These are phyloP conservation scores for Quercus mongolica DNA, from an alignment of 306 rosid species.

Conservation along the genomic window DNA sequence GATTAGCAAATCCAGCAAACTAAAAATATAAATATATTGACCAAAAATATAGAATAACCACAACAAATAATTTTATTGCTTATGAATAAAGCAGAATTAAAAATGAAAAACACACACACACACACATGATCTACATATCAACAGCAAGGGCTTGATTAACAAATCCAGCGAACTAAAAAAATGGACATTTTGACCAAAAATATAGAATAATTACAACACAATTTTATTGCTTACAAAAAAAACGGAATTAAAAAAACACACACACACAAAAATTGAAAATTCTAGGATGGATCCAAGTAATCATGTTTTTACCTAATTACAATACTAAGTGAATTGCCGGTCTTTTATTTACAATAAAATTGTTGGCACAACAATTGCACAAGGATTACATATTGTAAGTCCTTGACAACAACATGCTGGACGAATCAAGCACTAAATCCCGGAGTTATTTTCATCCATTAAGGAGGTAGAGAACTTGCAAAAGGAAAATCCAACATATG, in stretches of 20 bases:
- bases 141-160: conserved; percentile 19
- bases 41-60: neutral
- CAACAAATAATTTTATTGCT: neutral
- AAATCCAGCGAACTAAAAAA: neutral
- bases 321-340: neutral
- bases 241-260: no score
- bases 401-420: no score
- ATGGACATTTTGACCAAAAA: neutral
- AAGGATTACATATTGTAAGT: no score
- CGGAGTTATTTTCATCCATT: no score
- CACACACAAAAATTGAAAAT: neutral
- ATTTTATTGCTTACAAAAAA: no score
- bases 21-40: neutral
- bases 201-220: neutral
- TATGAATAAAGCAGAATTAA: no score
- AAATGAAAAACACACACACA: no score
- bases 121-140: conserved; percentile 53
- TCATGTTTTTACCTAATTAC: neutral
- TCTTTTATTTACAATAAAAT: no score
- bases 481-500: no score
- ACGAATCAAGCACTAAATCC: no score
- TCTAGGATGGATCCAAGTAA: neutral
- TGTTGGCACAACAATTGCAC: no score
- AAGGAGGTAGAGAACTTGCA: no score
- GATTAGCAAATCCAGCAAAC: neutral